A percentile compares a stretch with the other conserved stretches of the same genome.
Conservation (phyloP, 805 yeast species). For the Cyberlindnera xishuangbannaensis region DNA sequence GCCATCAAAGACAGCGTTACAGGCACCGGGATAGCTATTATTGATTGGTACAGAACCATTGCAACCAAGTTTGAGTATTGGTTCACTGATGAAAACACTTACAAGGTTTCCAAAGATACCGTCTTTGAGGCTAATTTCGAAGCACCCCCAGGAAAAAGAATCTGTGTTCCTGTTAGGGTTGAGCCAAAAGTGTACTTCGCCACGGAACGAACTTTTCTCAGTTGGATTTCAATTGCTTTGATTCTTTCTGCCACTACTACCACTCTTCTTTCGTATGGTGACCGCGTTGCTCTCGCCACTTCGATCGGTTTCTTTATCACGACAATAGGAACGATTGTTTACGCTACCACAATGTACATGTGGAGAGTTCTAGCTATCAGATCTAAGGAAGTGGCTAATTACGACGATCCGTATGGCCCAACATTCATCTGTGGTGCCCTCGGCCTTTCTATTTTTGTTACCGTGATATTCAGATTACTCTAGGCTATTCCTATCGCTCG, state of each 20-base stretch:
- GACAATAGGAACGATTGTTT: conserved; percentile 65
- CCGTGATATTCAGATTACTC: conserved; percentile 40
- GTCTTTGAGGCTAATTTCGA: conserved; percentile 49
- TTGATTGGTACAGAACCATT: conserved; percentile 20
- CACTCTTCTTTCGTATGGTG: conserved; percentile 80
- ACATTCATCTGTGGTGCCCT: conserved; percentile 71
- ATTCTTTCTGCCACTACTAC: conserved; percentile 86
- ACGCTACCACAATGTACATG: conserved; percentile 68
- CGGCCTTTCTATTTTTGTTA: conserved; percentile 58
- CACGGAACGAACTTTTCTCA: conserved; percentile 87
- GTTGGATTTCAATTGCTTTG: conserved; percentile 91
- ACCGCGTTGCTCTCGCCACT: conserved; percentile 65
- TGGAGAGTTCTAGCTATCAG: conserved; percentile 83
- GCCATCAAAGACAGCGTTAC: conserved; percentile 4
- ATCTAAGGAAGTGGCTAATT: conserved; percentile 72
- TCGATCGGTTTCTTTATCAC: conserved; percentile 82
- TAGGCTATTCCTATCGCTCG: too few species aligned
- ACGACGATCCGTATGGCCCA: conserved; percentile 88
- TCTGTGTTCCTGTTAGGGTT: conserved; percentile 90
- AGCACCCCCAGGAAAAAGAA: conserved; percentile 85
- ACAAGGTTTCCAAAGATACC: conserved; percentile 60
- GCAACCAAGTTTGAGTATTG: conserved; percentile 35
- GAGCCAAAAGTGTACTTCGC: conserved; percentile 99
- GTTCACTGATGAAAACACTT: conserved; percentile 43
- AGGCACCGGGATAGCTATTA: conserved; percentile 10